Conservation (phyloP, 1,284 basidiomycete genomes). For the Cryptococcus wingfieldii region DNA sequence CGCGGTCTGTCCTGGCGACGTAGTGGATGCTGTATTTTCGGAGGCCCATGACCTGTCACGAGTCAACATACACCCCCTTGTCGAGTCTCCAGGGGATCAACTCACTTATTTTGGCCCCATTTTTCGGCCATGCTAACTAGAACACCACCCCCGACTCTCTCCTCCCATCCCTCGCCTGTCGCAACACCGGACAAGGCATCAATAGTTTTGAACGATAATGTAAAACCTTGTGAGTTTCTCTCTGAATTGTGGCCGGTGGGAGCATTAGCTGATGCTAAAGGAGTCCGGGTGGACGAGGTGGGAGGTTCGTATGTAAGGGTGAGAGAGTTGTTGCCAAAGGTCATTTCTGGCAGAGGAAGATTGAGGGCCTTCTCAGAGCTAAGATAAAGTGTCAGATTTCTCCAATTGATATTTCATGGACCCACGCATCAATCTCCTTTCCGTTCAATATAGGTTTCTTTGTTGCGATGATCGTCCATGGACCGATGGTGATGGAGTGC, state of each 20-base stretch:
- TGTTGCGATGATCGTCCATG: slow-evolving; percentile 45
- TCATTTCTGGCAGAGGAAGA: slow-evolving; percentile 93
- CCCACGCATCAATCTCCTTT: slow-evolving; percentile 52
- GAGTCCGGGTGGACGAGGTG: slow-evolving; percentile 2
- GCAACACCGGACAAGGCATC: slow-evolving; percentile 71
- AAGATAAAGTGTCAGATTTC: neutral
- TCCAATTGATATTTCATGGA: neutral
- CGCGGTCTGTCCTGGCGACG: neutral
- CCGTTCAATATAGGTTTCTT: slow-evolving; percentile 52
- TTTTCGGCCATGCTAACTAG: slow-evolving; percentile 91
- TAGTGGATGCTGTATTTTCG: slow-evolving; percentile 30
- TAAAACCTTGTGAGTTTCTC: no score
- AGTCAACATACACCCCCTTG: neutral
- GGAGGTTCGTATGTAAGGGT: slow-evolving; percentile 51
- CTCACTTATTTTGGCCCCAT: slow-evolving; percentile 82
- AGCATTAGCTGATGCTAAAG: neutral
- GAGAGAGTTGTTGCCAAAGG: slow-evolving; percentile 82
- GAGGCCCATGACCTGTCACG: neutral
- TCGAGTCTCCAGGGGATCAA: slow-evolving; percentile 3
- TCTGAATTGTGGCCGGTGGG: no score
- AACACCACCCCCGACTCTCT: slow-evolving; percentile 76
- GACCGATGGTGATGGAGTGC: slow-evolving; percentile 39
- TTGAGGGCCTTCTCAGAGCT: slow-evolving; percentile 69
- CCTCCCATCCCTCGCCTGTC: slow-evolving; percentile 63
- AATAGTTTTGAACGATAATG: slow-evolving; percentile 62